These are phyloP conservation scores for Dactylellina sp. DNA, from an alignment of 2,329 filamentous ascomycete genomes.

Conservation along the genomic window DNA sequence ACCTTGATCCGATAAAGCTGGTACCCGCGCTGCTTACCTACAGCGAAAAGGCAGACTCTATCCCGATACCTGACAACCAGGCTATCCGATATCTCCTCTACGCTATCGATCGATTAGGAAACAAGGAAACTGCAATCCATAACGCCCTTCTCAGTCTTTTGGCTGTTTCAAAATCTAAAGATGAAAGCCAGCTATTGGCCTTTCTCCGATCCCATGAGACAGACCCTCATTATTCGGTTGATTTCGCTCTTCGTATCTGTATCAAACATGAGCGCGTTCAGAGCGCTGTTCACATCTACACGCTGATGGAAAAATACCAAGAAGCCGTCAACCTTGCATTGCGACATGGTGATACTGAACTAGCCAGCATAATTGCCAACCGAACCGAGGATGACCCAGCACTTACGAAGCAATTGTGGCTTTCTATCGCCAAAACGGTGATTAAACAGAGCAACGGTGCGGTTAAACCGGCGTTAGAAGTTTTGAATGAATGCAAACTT, in stretches of 20 bases:
- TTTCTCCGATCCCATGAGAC: constrained; percentile 93
- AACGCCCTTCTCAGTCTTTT: constrained; percentile 98
- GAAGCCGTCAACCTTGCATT: constrained; percentile 93
- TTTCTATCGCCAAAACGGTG: constrained; percentile 92
- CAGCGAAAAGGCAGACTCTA: constrained; percentile 74
- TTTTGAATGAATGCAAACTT: constrained; percentile 89
- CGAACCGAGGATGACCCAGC: constrained; percentile 80
- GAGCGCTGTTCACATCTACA: constrained; percentile 97
- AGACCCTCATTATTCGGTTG: constrained; percentile 88
- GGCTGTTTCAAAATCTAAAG: constrained; percentile 82
- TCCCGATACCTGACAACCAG: constrained; percentile 73
- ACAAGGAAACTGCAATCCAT: constrained; percentile 86
- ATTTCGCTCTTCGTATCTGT: constrained; percentile 94
- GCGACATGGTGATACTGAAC: constrained; percentile 87
- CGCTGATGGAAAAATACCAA: constrained; percentile 91
- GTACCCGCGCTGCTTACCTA: constrained; percentile 96
- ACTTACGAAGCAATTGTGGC: constrained; percentile 92
- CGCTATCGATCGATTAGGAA: constrained; percentile 86
- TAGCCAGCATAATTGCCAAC: constrained; percentile 90
- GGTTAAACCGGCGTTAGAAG: constrained; percentile 93
- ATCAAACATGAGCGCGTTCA: constrained; percentile 94
- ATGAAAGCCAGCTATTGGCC: constrained; percentile 84
- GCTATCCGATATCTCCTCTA: constrained; percentile 93
- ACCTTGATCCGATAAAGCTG: constrained; percentile 84
- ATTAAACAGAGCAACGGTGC: constrained; percentile 81